Conservation (phyloP, 257 asterid species). For the Leonotis leonurus region DNA sequence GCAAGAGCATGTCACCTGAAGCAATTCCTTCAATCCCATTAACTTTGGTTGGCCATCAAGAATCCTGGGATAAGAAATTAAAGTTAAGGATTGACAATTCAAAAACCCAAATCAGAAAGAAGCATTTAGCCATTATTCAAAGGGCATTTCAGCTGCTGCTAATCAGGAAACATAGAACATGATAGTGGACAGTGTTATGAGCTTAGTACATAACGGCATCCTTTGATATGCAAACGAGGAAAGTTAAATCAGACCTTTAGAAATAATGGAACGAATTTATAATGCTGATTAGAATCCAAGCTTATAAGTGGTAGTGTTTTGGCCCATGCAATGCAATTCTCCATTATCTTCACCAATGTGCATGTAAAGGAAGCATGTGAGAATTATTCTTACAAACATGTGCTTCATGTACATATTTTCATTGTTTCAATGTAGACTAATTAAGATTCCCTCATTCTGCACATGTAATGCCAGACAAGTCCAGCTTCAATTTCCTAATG, state of each 20-base stretch:
- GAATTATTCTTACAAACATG: background rate
- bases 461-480: background rate
- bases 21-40: slow-evolving; percentile 95
- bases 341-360: background rate
- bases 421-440: background rate
- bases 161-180: slow-evolving; percentile 3
- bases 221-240: background rate
- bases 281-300: background rate
- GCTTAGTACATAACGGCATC: background rate
- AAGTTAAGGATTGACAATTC: background rate
- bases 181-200: background rate
- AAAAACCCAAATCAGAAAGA: background rate
- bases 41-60: slow-evolving; percentile 88
- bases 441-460: background rate
- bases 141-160: background rate
- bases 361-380: background rate
- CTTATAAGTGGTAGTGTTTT: background rate
- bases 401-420: background rate
- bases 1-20: slow-evolving; percentile 55
- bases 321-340: background rate
- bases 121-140: background rate
- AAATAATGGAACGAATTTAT: background rate
- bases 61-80: slow-evolving; percentile 43
- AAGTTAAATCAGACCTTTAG: background rate
- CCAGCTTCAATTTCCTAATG: background rate